These are phyloP conservation scores for Aeminium ludgeri DNA, from an alignment of 495 filamentous ascomycete species.

Conservation along the genomic window DNA sequence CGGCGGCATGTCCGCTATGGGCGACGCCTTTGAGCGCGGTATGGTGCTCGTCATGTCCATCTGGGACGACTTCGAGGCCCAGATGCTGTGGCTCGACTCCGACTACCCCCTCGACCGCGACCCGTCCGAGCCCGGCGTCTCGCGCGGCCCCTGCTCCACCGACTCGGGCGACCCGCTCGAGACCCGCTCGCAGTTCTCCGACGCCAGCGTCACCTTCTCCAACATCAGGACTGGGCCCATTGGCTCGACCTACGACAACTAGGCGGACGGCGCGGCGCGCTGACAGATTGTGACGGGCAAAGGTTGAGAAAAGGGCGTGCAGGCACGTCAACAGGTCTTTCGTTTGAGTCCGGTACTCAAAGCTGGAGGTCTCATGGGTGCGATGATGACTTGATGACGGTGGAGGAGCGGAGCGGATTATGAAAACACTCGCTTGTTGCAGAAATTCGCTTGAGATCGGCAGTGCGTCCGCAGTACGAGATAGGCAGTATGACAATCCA, in stretches of 20 bases:
- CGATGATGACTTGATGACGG: too few species aligned
- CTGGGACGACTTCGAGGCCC: conserved; percentile 60
- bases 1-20: conserved; percentile 45
- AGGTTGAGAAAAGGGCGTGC: too few species aligned
- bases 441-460: too few species aligned
- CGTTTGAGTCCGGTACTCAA: too few species aligned
- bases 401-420: too few species aligned
- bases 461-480: too few species aligned
- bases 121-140: conserved; percentile 41
- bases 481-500: too few species aligned
- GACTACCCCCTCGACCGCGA: conserved; percentile 45
- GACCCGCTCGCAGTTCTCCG: conserved; percentile 12
- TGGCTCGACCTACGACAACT: conserved; percentile 15
- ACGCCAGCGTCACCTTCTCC: conserved; percentile 17
- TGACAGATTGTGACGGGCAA: too few species aligned
- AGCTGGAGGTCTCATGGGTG: too few species aligned
- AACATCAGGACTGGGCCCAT: conserved; percentile 20
- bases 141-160: conserved; percentile 50
- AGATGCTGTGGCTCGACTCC: conserved; percentile 80
- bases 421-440: too few species aligned
- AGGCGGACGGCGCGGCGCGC: neutral
- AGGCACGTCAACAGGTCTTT: too few species aligned
- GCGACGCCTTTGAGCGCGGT: conserved; percentile 34
- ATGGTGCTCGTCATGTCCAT: conserved; percentile 68
- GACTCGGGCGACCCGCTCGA: conserved; percentile 27